A percentile compares a stretch with the other conserved stretches of the same genome.
phyloP scores from a whole-genome alignment of 352 stramenopile genomes.

The Achlya hypogyna region DNA sequence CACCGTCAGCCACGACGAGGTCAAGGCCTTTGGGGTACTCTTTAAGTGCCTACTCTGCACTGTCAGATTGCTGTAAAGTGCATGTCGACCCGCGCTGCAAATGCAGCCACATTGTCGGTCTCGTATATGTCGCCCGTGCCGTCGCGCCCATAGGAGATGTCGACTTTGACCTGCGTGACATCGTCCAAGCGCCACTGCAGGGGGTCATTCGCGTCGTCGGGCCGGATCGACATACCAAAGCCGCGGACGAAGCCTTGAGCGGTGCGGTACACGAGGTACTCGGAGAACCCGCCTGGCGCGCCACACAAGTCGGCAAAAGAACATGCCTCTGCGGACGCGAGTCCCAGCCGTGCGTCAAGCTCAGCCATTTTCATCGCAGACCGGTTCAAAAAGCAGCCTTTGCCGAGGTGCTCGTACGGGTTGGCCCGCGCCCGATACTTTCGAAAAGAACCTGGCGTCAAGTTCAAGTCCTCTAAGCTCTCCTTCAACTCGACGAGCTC shows the following conservation, averaged over 20 bases:
- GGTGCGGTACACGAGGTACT: constrained; percentile 53
- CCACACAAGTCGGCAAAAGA: constrained; percentile 69
- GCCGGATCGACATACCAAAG: constrained; percentile 57
- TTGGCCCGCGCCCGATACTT: constrained; percentile 47
- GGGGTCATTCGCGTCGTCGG: constrained; percentile 29
- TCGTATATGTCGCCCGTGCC: constrained; percentile 61
- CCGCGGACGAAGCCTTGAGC: constrained; percentile 23
- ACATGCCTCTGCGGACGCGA: constrained; percentile 24
- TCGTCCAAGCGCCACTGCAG: constrained; percentile 33
- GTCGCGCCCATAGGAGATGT: constrained; percentile 55
- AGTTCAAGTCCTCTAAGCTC: constrained; percentile 8
- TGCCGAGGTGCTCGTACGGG: constrained; percentile 45
- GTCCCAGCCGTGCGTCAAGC: constrained; percentile 54
- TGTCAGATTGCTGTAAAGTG: background rate
- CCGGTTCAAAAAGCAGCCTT: constrained; percentile 59
- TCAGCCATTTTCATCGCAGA: constrained; percentile 78
- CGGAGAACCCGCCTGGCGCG: constrained; percentile 68
- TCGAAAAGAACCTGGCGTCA: background rate
- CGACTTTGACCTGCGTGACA: constrained; percentile 23
- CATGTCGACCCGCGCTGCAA: constrained; percentile 34
- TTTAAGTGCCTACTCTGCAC: background rate
- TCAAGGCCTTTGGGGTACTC: constrained; percentile 33
- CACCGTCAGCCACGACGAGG: constrained; percentile 60
- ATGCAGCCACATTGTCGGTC: constrained; percentile 42
- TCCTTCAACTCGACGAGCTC: constrained; percentile 33